These are phyloP conservation scores for Scheffersomyces cryptocercus DNA, from an alignment of 1,139 yeast genomes.

Conservation along the genomic window DNA sequence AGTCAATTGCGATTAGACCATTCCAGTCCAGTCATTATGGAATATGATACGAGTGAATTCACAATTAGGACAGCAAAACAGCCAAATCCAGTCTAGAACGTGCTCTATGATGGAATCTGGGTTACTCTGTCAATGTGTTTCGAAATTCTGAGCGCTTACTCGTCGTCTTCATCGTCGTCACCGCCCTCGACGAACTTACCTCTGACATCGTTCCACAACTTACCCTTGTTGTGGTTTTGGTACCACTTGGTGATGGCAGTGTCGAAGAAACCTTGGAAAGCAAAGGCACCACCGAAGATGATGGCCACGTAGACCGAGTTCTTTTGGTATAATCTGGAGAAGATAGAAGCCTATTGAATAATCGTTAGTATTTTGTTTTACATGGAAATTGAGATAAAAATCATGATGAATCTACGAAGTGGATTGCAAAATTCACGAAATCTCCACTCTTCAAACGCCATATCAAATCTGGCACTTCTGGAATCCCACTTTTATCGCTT, in stretches of 20 bases:
- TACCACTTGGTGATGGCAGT: conserved; percentile 76
- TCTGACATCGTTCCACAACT: conserved; percentile 96
- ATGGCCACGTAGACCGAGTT: conserved; percentile 89
- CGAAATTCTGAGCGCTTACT: too few relatives aligned
- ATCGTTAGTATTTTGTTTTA: conserved; percentile 10
- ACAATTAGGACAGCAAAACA: too few relatives aligned
- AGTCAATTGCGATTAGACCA: too few relatives aligned
- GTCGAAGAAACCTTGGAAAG: conserved; percentile 86
- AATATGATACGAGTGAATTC: too few relatives aligned
- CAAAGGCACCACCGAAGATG: conserved; percentile 82
- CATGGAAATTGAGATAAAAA: not conserved
- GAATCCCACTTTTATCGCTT: not conserved
- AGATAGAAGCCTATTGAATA: conserved; percentile 1
- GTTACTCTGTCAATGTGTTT: too few relatives aligned
- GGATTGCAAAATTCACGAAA: too few relatives aligned
- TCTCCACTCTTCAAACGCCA: too few relatives aligned
- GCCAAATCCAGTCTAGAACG: too few relatives aligned
- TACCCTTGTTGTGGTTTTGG: conserved; percentile 88
- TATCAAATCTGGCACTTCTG: not conserved
- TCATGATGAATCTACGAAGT: not conserved
- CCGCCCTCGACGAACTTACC: conserved; percentile 59
- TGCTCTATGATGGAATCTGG: too few relatives aligned
- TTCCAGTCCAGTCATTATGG: too few relatives aligned
- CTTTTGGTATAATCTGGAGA: conserved; percentile 68
- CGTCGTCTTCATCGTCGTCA: conserved; percentile 57